A percentile compares a stretch with the other conserved stretches of the same genome.
Conservation (phyloP, 176 grass and related monocot species). For the Ananas comosus region DNA sequence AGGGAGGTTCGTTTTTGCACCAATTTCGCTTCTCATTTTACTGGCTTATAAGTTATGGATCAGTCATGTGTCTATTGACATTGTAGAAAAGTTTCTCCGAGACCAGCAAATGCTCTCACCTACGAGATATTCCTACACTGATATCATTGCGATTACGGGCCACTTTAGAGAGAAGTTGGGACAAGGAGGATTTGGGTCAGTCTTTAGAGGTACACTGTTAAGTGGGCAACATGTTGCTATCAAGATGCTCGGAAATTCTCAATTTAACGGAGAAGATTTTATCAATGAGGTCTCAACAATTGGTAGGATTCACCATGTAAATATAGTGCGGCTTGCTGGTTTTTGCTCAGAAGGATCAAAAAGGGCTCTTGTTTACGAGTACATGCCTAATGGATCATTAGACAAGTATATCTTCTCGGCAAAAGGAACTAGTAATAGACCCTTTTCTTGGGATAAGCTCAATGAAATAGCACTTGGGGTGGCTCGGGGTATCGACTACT, state of each 20-base stretch:
- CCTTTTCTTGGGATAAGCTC: conserved; percentile 28
- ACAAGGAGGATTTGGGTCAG: conserved; percentile 45
- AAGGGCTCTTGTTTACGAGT: conserved; percentile 26
- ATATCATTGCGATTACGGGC: conserved; percentile 40
- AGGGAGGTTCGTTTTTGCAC: neutral
- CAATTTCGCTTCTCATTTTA: neutral
- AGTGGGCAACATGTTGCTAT: conserved; percentile 15
- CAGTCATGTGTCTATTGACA: conserved; percentile 1
- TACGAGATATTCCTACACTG: conserved; percentile 25
- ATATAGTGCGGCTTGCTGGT: conserved; percentile 17
- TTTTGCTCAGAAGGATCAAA: conserved; percentile 26
- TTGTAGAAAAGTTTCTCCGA: conserved; percentile 29
- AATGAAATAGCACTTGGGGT: conserved; percentile 35
- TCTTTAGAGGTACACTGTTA: conserved; percentile 23
- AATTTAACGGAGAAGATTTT: conserved; percentile 23
- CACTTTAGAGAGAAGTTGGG: conserved; percentile 33
- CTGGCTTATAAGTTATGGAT: conserved; percentile 17
- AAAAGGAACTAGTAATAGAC: neutral
- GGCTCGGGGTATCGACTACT: conserved; percentile 40
- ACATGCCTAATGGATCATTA: conserved; percentile 41
- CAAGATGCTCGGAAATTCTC: conserved; percentile 19
- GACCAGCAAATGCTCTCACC: conserved; percentile 23
- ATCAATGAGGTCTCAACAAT: conserved; percentile 21
- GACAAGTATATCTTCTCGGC: conserved; percentile 47
- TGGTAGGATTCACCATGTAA: conserved; percentile 16